phyloP scores from a whole-genome alignment of 306 rosid species.

The Echinosophora koreensis region DNA sequence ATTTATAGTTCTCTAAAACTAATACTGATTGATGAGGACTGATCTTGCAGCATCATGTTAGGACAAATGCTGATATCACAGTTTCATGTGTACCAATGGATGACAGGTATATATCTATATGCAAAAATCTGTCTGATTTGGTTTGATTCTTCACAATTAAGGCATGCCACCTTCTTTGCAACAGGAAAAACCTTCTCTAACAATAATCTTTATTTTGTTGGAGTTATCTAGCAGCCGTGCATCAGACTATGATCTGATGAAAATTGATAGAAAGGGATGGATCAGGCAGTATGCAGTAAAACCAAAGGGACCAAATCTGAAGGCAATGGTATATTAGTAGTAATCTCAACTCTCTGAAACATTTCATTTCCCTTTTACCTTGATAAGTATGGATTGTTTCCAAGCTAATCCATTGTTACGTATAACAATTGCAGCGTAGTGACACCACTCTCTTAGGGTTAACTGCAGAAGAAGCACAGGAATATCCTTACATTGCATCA shows the following conservation, averaged over 20 bases:
- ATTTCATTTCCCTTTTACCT: background rate
- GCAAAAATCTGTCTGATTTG: background rate
- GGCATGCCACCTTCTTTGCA: background rate
- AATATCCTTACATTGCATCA: conserved; percentile 75
- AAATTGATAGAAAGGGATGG: conserved; percentile 68
- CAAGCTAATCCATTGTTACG: conserved; percentile 28
- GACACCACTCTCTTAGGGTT: conserved; percentile 78
- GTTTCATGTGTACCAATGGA: conserved; percentile 90
- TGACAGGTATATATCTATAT: conserved; percentile 58
- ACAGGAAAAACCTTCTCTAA: background rate
- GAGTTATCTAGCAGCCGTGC: conserved; percentile 65
- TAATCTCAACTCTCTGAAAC: background rate
- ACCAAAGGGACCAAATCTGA: conserved; percentile 70
- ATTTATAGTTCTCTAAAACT: conserved; percentile 8
- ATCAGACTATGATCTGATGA: conserved; percentile 78
- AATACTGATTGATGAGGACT: conserved; percentile 27
- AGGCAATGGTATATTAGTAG: conserved; percentile 68
- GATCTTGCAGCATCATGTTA: conserved; percentile 68
- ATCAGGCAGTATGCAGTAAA: conserved; percentile 69
- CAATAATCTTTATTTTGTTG: conserved; percentile 24
- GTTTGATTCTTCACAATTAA: background rate
- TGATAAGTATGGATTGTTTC: background rate
- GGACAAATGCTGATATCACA: conserved; percentile 81
- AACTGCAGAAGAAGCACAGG: conserved; percentile 61
- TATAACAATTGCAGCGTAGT: conserved; percentile 62